Percentiles rank a stretch among this genome's conserved stretches.
Evolutionary conservation across 495 filamentous ascomycete species (phyloP).

Genomic region (Aspergillus indologenus): DNA sequence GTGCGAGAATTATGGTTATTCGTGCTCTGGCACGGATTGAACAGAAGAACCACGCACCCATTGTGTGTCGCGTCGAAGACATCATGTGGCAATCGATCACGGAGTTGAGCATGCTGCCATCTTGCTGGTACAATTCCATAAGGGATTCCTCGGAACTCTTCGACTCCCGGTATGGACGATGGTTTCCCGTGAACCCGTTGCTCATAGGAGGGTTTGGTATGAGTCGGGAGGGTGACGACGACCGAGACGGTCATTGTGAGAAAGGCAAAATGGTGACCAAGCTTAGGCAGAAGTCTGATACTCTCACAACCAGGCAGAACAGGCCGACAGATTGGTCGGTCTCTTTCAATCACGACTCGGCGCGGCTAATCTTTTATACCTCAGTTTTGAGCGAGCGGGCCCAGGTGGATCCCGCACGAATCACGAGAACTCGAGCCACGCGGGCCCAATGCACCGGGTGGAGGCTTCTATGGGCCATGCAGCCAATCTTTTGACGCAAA

Average conservation of each 20-base stretch:
- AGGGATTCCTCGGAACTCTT: constrained; percentile 10
- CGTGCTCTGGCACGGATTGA: no score
- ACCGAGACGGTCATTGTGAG: not conserved
- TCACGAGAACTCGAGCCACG: no score
- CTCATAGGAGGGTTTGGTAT: not conserved
- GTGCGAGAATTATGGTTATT: no score
- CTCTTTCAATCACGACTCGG: no score
- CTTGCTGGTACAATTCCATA: constrained; percentile 6
- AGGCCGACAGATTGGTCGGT: not conserved
- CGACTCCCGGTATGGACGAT: constrained; percentile 1
- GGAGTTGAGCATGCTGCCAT: constrained; percentile 5
- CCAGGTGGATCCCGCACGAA: not conserved
- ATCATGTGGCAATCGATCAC: constrained; percentile 6
- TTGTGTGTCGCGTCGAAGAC: constrained; percentile 1
- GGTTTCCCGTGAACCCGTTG: not conserved
- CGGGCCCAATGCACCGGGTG: no score
- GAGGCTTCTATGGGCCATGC: no score
- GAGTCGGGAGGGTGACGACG: not conserved
- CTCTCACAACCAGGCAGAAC: not conserved
- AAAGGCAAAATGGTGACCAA: no score
- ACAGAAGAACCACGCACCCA: not conserved
- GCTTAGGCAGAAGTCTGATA: not conserved
- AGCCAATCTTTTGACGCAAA: no score
- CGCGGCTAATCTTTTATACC: constrained; percentile 6
- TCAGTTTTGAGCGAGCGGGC: not conserved